Evolutionary conservation across 768 basidiomycete species (phyloP).

Genomic region (Suillus occidentalis): DNA sequence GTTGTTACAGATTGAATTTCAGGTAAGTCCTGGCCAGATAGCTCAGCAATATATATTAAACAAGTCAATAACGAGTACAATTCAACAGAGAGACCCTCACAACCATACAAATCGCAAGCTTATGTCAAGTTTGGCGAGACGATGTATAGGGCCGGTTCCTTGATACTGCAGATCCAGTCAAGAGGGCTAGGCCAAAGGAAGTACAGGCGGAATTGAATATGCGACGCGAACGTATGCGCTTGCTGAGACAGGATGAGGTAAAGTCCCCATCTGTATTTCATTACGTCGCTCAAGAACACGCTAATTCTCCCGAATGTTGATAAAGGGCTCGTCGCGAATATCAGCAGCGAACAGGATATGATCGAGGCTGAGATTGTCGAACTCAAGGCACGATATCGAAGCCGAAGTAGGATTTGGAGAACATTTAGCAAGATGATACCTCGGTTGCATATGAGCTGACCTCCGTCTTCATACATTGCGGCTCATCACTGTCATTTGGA

Average conservation of each 20-base stretch:
- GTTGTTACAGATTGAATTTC: conserved; percentile 91
- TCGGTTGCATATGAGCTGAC: conserved; percentile 84
- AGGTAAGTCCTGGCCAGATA: conserved; percentile 51
- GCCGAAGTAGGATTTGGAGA: conserved; percentile 71
- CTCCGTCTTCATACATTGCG: conserved; percentile 94
- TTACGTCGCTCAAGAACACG: conserved; percentile 57
- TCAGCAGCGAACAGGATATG: conserved; percentile 53
- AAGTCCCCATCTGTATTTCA: conserved; percentile 10
- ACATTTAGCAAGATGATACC: conserved; percentile 68
- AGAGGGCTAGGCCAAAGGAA: conserved; percentile 67
- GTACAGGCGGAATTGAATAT: conserved; percentile 66
- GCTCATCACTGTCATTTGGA: conserved; percentile 81
- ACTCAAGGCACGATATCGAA: conserved; percentile 47
- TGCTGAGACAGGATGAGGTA: conserved; percentile 74
- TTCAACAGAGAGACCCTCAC: conserved; percentile 87
- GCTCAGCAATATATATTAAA: conserved; percentile 9
- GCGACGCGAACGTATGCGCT: conserved; percentile 65
- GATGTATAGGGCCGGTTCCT: conserved; percentile 88
- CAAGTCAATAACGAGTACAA: conserved; percentile 70
- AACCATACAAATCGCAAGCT: conserved; percentile 94
- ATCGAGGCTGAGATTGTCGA: conserved; percentile 58
- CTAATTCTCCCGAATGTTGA: conserved; percentile 55
- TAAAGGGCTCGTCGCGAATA: conserved; percentile 48
- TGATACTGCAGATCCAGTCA: conserved; percentile 67
- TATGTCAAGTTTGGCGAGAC: conserved; percentile 90